A percentile compares a stretch with the other conserved stretches of the same genome.
These are phyloP conservation scores for Citrus glauca DNA, from an alignment of 345 rosid genomes.

Conservation along the genomic window DNA sequence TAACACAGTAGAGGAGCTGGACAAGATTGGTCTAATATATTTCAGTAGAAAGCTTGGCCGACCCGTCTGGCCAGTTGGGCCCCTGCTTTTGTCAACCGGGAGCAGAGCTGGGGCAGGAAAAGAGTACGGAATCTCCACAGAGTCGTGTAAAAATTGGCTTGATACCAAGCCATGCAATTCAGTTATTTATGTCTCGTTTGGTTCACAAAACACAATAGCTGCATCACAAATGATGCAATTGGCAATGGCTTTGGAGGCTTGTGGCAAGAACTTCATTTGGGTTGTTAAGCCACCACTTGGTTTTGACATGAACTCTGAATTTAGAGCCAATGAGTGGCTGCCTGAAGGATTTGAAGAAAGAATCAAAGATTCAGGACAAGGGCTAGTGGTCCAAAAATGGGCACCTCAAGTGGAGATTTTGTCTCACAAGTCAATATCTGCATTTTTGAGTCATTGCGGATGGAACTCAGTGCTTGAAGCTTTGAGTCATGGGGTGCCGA, in stretches of 20 bases:
- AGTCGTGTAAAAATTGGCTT: slow-evolving; percentile 11
- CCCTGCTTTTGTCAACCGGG: slow-evolving; percentile 7
- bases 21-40: slow-evolving; percentile 21
- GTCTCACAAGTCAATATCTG: slow-evolving; percentile 13
- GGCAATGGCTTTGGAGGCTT: slow-evolving; percentile 17
- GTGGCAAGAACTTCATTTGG: slow-evolving; percentile 27
- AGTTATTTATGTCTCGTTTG: slow-evolving; percentile 24
- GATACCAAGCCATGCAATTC: slow-evolving; percentile 22
- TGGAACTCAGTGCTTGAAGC: slow-evolving; percentile 39
- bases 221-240: slow-evolving; percentile 28
- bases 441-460: background rate
- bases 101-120: slow-evolving; percentile 1
- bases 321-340: slow-evolving; percentile 23
- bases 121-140: background rate
- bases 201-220: slow-evolving; percentile 24
- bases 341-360: slow-evolving; percentile 30
- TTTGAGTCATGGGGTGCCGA: slow-evolving; percentile 21
- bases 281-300: slow-evolving; percentile 28
- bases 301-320: slow-evolving; percentile 29
- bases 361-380: slow-evolving; percentile 6
- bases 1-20: slow-evolving; percentile 30
- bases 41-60: slow-evolving; percentile 13
- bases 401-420: slow-evolving; percentile 34
- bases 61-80: slow-evolving; percentile 29
- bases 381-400: slow-evolving; percentile 27